Evolutionary conservation across 495 filamentous ascomycete species (phyloP).

Genomic region (Tuber aestivum): DNA sequence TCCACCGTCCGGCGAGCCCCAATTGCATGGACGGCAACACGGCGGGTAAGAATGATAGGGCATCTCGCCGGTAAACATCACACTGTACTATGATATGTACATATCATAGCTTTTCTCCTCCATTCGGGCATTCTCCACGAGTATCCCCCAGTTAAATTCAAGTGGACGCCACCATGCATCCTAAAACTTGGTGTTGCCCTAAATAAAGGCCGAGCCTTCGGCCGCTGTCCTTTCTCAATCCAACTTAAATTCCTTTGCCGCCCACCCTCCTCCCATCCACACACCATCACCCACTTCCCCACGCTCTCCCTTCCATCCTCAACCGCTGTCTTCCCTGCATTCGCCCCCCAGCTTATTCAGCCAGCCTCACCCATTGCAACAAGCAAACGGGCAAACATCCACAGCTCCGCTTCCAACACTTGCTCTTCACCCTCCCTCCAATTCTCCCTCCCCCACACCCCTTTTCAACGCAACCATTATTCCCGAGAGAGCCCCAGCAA

Average conservation of each 20-base stretch:
- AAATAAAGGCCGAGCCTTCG: background rate
- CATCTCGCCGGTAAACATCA: background rate
- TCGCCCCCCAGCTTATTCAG: background rate
- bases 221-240: background rate
- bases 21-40: background rate
- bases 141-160: too few relatives aligned
- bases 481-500: conserved; percentile 14
- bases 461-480: conserved; percentile 12
- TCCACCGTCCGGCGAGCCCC: background rate
- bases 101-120: background rate
- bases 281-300: background rate
- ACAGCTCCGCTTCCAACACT: conserved; percentile 3
- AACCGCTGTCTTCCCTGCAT: background rate
- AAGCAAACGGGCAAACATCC: background rate
- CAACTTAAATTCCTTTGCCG: background rate
- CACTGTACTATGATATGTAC: background rate
- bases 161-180: background rate
- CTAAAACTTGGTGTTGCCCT: background rate
- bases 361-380: background rate
- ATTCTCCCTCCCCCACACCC: background rate
- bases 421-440: conserved; percentile 2
- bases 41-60: background rate
- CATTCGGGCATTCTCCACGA: background rate
- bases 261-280: background rate
- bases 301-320: background rate